Evolutionary conservation across 2,329 filamentous ascomycete genomes (phyloP), one percentile per base, ranked within the genome.

Genomic region (Apiospora sp.): DNA sequence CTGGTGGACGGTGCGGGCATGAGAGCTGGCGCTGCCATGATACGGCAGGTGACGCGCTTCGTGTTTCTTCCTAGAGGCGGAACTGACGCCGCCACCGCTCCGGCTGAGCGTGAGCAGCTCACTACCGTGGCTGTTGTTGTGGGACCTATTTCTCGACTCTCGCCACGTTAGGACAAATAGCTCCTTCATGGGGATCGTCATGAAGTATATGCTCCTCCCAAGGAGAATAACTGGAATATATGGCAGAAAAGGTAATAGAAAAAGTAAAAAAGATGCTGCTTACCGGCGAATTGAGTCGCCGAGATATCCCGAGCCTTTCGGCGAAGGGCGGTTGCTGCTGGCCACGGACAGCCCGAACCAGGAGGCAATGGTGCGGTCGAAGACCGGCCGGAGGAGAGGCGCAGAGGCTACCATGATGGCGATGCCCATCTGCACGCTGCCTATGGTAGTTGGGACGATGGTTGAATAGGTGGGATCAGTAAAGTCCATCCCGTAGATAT

Each of bases 381-480:
- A 73, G 8, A 75, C 68, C 24, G 76, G 76, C 5, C 70, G 73
- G 16, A 77, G 67, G 7, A 76, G 73, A 22, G 75, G 74, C 19
- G 73, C 74, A 34, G 72, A 76, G 4, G 75, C 76, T 13, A 76
- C 72, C 5, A 77, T 73, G 37, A 76, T 76, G 27, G 76, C 74
- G 30, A 76, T 71, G 43, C 74, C 75, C 37, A 61, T 68, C 69
- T 77, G 75, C 34, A 74, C 72, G 54, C 74, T 67, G 14, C 75
- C 75, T 48, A 76, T 76, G 3, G 75, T 51, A 8, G 71, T 75
- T 1, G 73, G 58, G 10, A 68, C 41, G 7, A 72, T 73, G 19
- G 68, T 61, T 2, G 75, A 72, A 64, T 75, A 74, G 7, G 76
- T 58, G 10, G 73, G 10, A 46, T 77, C 75, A 67, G 67, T 44